These are phyloP conservation scores for Stramenopiles sp. DNA, from an alignment of 352 stramenopile genomes.

Conservation along the genomic window DNA sequence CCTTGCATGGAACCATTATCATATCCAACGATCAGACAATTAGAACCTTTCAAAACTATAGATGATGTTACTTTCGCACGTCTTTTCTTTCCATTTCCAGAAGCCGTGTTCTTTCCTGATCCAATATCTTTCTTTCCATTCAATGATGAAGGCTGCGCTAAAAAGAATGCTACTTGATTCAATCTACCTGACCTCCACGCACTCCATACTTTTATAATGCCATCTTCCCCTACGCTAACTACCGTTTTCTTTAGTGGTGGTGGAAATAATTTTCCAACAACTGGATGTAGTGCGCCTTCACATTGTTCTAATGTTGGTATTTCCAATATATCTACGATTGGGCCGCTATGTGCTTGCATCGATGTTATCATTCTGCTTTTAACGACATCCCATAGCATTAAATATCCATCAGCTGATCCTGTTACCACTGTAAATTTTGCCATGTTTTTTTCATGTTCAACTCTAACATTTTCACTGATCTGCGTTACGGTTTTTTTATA, in stretches of 20 bases:
- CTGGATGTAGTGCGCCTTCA: not conserved
- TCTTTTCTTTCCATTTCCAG: not conserved
- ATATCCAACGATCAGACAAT: not conserved
- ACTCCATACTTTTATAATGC: not conserved
- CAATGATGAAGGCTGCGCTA: not conserved
- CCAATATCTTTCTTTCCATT: too few species aligned
- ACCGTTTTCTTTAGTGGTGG: not conserved
- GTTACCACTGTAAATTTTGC: not conserved
- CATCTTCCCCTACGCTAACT: not conserved
- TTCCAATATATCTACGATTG: not conserved
- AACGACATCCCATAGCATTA: not conserved
- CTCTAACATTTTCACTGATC: not conserved
- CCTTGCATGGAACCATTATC: not conserved
- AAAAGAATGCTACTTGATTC: not conserved
- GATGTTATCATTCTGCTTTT: not conserved
- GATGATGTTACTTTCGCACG: not conserved
- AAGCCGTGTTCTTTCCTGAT: too few species aligned
- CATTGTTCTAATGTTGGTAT: not conserved
- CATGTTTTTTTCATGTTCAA: not conserved
- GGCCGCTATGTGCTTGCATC: not conserved
- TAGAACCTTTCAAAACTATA: not conserved
- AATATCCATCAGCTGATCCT: not conserved
- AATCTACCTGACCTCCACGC: not conserved
- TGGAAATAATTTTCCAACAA: not conserved
- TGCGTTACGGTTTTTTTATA: not conserved